Conservation (phyloP, 768 basidiomycete genomes). For the Hygrocybe punicea region DNA sequence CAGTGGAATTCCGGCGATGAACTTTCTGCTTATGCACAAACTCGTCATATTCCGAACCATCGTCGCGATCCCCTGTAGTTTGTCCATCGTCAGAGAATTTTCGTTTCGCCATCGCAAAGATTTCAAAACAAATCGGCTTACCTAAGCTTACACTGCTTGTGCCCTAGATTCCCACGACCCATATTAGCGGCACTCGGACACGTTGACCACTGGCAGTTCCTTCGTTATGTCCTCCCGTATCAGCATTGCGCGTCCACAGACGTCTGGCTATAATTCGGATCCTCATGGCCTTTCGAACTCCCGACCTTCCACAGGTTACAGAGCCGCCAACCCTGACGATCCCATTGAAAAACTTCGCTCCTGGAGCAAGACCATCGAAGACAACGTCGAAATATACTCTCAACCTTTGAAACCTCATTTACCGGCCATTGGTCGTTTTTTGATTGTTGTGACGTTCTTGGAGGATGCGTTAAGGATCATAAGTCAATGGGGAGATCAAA, state of each 20-base stretch:
- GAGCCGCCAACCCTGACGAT: constrained; percentile 77
- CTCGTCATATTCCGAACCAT: background rate
- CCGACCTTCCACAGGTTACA: constrained; percentile 65
- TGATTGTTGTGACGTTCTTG: constrained; percentile 97
- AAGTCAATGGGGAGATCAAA: constrained; percentile 94
- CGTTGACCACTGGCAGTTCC: background rate
- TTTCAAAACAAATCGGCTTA: no score
- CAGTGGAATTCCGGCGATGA: background rate
- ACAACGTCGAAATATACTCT: constrained; percentile 86
- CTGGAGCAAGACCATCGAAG: constrained; percentile 77
- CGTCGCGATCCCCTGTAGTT: background rate
- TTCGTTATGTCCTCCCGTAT: constrained; percentile 77
- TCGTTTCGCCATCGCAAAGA: background rate
- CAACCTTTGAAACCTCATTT: constrained; percentile 92
- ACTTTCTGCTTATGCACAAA: background rate
- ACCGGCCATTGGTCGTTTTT: constrained; percentile 90
- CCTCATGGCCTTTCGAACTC: constrained; percentile 80
- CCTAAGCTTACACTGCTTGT: no score
- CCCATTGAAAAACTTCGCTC: constrained; percentile 74
- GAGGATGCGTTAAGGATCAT: constrained; percentile 93
- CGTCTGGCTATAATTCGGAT: constrained; percentile 59
- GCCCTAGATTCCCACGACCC: constrained; percentile 9
- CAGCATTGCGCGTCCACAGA: constrained; percentile 70
- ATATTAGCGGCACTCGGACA: background rate
- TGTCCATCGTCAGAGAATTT: background rate